These are phyloP conservation scores for Mercurialis annua DNA, from an alignment of 345 rosid genomes.

Conservation along the genomic window DNA sequence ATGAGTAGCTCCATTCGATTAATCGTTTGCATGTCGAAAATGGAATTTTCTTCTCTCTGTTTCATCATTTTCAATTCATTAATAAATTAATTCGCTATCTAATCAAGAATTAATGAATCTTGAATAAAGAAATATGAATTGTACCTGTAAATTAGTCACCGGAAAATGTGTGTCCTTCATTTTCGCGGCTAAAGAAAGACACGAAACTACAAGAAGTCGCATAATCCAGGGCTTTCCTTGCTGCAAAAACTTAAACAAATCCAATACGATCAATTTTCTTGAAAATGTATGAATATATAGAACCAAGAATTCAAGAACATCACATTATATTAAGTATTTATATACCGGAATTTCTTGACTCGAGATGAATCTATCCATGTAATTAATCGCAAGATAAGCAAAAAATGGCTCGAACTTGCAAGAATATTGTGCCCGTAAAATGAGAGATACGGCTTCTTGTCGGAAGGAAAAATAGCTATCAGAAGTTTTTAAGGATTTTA, in stretches of 20 bases:
- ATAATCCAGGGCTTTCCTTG: slow-evolving; percentile 42
- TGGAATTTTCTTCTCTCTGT: slow-evolving; percentile 36
- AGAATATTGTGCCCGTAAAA: slow-evolving; percentile 29
- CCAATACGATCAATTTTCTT: neutral
- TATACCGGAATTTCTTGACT: slow-evolving; percentile 38
- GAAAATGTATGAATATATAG: neutral
- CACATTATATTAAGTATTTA: neutral
- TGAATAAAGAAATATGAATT: neutral
- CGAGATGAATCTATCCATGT: slow-evolving; percentile 51
- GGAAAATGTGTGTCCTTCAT: slow-evolving; percentile 36
- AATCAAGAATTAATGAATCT: neutral
- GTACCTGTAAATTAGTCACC: slow-evolving; percentile 38
- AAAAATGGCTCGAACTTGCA: slow-evolving; percentile 34
- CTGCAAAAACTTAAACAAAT: slow-evolving; percentile 28
- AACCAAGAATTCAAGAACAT: neutral
- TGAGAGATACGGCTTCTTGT: slow-evolving; percentile 40
- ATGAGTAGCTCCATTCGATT: slow-evolving; percentile 55
- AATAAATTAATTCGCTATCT: neutral
- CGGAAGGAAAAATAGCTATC: slow-evolving; percentile 32
- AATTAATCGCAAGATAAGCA: slow-evolving; percentile 46
- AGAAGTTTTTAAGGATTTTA: slow-evolving; percentile 19
- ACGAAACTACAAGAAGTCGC: slow-evolving; percentile 36
- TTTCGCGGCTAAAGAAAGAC: slow-evolving; percentile 49
- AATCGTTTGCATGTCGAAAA: slow-evolving; percentile 38
- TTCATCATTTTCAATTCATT: slow-evolving; percentile 8